Evolutionary conservation across 495 filamentous ascomycete genomes (phyloP).

Genomic region (Saxophila tyrrhenica): DNA sequence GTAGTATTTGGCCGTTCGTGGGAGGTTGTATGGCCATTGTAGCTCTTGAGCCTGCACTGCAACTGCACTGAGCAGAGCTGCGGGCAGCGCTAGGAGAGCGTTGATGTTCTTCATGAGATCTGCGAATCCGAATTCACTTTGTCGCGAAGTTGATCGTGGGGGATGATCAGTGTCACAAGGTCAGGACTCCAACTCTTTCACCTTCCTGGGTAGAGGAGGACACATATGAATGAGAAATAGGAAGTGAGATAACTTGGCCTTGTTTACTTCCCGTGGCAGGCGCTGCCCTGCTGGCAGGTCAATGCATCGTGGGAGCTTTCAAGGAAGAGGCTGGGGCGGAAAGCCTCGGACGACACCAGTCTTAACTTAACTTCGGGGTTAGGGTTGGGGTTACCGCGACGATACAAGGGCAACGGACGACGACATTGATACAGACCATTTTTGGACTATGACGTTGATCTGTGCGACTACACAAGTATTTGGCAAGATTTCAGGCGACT

Average conservation of each 20-base stretch:
- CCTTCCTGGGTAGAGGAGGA: neutral
- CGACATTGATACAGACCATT: no score
- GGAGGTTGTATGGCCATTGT: conserved; percentile 34
- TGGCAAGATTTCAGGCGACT: no score
- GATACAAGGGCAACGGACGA: no score
- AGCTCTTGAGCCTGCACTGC: conserved; percentile 2
- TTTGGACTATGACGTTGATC: no score
- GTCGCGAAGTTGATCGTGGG: neutral
- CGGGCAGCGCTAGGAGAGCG: conserved; percentile 1
- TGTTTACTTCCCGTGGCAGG: neutral
- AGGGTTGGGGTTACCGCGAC: no score
- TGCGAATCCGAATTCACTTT: neutral
- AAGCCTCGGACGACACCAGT: no score
- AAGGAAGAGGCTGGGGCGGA: neutral
- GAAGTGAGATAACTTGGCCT: neutral
- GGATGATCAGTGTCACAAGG: no score
- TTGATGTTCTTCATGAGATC: neutral
- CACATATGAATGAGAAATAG: neutral
- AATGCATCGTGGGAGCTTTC: neutral
- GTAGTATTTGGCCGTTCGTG: conserved; percentile 35
- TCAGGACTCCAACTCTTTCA: no score
- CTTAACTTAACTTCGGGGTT: no score
- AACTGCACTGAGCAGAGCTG: neutral
- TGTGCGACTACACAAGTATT: no score
- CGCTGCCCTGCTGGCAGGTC: neutral